phyloP scores from a whole-genome alignment of 148 eudicot species.

The Rhododendron griersonianum region DNA sequence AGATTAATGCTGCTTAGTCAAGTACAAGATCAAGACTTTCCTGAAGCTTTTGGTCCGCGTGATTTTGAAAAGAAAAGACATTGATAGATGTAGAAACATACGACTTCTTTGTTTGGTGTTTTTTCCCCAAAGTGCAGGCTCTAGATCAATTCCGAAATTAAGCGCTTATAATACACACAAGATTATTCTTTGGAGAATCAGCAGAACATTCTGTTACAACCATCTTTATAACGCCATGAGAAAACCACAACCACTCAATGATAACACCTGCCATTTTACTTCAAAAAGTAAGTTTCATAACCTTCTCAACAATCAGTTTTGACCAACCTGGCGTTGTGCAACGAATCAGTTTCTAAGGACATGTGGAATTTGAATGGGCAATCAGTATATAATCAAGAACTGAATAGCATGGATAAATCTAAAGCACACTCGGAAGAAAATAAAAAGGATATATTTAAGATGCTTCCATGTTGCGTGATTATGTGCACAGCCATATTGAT shows the following conservation, averaged over 20 bases:
- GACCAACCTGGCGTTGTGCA: background rate
- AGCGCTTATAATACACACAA: background rate
- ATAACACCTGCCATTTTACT: background rate
- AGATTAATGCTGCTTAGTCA: background rate
- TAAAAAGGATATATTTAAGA: slow-evolving; percentile 54
- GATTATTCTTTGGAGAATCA: background rate
- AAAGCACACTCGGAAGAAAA: background rate
- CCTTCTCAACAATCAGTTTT: background rate
- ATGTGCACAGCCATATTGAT: slow-evolving; percentile 48
- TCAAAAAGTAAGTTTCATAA: background rate
- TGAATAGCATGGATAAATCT: background rate
- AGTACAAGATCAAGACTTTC: background rate
- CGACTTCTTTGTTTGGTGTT: background rate
- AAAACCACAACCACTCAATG: background rate
- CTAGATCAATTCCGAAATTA: background rate
- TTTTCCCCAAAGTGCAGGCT: background rate
- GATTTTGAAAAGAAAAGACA: background rate
- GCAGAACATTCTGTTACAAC: background rate
- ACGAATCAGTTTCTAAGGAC: slow-evolving; percentile 1
- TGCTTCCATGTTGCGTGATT: slow-evolving; percentile 46
- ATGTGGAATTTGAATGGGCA: background rate
- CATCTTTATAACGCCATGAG: background rate
- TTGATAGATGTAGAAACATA: background rate
- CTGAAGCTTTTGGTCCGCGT: background rate
- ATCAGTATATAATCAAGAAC: background rate